Evolutionary conservation across 1,284 basidiomycete genomes (phyloP).

Genomic region (Ganoderma multipileum): DNA sequence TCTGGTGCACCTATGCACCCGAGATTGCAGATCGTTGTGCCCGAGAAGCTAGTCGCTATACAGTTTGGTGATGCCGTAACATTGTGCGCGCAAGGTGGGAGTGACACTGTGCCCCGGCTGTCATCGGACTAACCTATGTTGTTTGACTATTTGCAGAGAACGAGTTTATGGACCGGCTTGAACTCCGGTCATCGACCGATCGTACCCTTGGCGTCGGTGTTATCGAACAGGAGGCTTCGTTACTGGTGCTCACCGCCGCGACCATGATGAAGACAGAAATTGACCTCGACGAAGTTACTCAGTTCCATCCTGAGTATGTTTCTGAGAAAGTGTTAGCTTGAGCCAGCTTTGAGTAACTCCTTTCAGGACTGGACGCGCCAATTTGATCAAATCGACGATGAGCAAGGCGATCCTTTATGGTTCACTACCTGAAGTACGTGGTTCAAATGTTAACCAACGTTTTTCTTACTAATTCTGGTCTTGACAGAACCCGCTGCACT

Average conservation of each 20-base stretch:
- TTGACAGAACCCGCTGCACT: constrained; percentile 80
- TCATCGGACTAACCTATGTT: background rate
- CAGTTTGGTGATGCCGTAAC: constrained; percentile 83
- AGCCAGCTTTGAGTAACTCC: background rate
- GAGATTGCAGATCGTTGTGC: constrained; percentile 63
- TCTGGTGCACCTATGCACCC: constrained; percentile 75
- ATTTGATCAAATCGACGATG: constrained; percentile 83
- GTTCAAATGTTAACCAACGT: background rate
- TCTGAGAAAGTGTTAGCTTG: background rate
- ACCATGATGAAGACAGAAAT: constrained; percentile 71
- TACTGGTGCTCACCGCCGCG: constrained; percentile 70
- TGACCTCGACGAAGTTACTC: constrained; percentile 64
- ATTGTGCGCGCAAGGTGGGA: constrained; percentile 68
- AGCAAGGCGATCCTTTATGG: constrained; percentile 90
- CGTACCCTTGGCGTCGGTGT: constrained; percentile 75
- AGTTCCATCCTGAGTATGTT: constrained; percentile 65
- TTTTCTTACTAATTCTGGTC: background rate
- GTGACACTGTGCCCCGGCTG: background rate
- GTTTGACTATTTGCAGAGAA: constrained; percentile 53
- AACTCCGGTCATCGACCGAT: constrained; percentile 70
- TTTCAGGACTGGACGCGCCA: constrained; percentile 63
- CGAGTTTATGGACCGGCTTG: constrained; percentile 73
- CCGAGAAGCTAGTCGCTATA: constrained; percentile 63
- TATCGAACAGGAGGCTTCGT: constrained; percentile 53
- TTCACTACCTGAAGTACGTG: constrained; percentile 62